Conservation (phyloP, 371 early-diverging fungal species). For the Dinochytrium kinnereticum region DNA sequence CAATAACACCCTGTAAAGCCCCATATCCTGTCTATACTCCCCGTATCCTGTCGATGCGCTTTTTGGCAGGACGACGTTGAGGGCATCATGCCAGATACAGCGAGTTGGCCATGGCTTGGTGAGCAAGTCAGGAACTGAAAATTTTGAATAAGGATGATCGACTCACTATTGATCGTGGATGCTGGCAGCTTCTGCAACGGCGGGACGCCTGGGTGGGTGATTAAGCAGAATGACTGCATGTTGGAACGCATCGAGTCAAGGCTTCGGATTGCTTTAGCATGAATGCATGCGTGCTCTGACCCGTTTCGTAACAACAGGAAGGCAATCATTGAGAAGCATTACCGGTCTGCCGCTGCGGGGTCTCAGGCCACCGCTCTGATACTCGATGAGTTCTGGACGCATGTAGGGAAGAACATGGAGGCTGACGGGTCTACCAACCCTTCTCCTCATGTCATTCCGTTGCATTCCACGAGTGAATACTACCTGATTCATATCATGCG, state of each 20-base stretch:
- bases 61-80: too few relatives aligned
- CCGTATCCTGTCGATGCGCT: too few relatives aligned
- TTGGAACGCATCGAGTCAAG: too few relatives aligned
- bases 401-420: conserved; percentile 52
- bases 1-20: too few relatives aligned
- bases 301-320: conserved; percentile 56
- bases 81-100: too few relatives aligned
- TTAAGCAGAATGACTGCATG: too few relatives aligned
- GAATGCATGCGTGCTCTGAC: too few relatives aligned
- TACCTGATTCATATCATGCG: conserved; percentile 72
- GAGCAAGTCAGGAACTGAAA: too few relatives aligned
- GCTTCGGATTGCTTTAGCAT: too few relatives aligned
- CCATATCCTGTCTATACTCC: too few relatives aligned
- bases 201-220: conserved; percentile 11
- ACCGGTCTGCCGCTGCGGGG: conserved; percentile 72
- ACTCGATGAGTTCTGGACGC: conserved; percentile 72
- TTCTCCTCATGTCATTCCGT: conserved; percentile 60
- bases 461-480: conserved; percentile 69
- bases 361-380: conserved; percentile 53
- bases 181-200: conserved; percentile 6
- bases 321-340: conserved; percentile 87
- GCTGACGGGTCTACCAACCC: conserved; percentile 26
- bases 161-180: conserved; percentile 8
- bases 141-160: conserved; percentile 15
- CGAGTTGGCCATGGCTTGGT: too few relatives aligned